A percentile compares a stretch with the other conserved stretches of the same genome.
Conservation (phyloP, 139 green algal genomes). For the Haematococcus lacustris region DNA sequence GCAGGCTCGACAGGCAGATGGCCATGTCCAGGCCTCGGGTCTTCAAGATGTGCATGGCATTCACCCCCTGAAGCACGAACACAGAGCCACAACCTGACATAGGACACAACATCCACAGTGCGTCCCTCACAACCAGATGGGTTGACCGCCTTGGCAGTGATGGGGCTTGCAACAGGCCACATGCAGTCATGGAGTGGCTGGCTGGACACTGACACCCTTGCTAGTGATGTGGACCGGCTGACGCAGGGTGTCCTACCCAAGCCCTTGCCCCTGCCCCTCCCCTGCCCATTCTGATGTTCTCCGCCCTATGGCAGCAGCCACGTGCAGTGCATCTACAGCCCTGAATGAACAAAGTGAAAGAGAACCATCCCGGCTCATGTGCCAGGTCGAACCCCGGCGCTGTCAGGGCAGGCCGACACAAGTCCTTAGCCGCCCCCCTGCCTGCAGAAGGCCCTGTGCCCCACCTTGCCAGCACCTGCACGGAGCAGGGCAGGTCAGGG, state of each 20-base stretch:
- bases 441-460: neutral
- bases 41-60: slow-evolving; percentile 83
- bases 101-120: neutral
- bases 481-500: too few relatives aligned
- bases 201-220: neutral
- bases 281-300: too few relatives aligned
- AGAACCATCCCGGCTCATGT: neutral
- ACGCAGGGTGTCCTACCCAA: neutral
- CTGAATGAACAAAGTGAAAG: neutral
- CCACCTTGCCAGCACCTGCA: neutral
- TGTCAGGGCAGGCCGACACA: neutral
- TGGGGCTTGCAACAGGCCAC: neutral
- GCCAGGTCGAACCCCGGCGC: neutral
- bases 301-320: too few relatives aligned
- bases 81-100: neutral
- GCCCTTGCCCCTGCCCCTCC: too few relatives aligned
- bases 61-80: slow-evolving; percentile 57
- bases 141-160: neutral
- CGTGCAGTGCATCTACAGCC: neutral
- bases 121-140: neutral
- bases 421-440: neutral
- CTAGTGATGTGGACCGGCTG: neutral
- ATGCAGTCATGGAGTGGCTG: neutral
- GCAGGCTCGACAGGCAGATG: slow-evolving; percentile 59
- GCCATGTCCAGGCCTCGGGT: slow-evolving; percentile 64